These are phyloP conservation scores for Trichoderma aggressivum DNA, from an alignment of 2,329 filamentous ascomycete genomes.

Conservation along the genomic window DNA sequence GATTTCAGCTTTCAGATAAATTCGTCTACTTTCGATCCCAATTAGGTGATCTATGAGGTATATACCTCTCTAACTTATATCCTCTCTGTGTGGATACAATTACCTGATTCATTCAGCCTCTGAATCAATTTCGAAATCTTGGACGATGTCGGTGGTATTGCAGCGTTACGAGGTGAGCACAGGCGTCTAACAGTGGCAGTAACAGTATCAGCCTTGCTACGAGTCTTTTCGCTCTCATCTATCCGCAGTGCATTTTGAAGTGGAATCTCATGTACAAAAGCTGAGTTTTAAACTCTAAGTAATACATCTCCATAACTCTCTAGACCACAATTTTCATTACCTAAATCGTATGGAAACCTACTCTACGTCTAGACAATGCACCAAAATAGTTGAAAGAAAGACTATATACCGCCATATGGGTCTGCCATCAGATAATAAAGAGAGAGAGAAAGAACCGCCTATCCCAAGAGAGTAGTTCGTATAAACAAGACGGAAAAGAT, in stretches of 20 bases:
- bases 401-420: too few species aligned
- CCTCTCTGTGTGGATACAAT: background rate
- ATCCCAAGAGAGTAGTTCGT: background rate
- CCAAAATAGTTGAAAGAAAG: too few species aligned
- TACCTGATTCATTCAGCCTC: background rate
- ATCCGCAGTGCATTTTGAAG: background rate
- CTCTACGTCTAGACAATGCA: too few species aligned
- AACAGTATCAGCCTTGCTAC: background rate
- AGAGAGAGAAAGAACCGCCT: background rate
- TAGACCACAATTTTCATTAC: too few species aligned
- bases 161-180: background rate
- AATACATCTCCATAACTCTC: too few species aligned
- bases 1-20: background rate
- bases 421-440: too few species aligned
- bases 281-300: too few species aligned
- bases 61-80: background rate
- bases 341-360: too few species aligned
- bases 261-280: background rate
- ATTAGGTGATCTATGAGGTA: background rate
- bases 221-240: background rate
- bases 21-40: background rate
- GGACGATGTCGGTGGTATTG: background rate
- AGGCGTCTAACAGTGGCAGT: background rate
- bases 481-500: background rate
- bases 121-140: background rate